Conservation (phyloP, 2,329 filamentous ascomycete genomes). For the Ophiobolus disseminans region DNA sequence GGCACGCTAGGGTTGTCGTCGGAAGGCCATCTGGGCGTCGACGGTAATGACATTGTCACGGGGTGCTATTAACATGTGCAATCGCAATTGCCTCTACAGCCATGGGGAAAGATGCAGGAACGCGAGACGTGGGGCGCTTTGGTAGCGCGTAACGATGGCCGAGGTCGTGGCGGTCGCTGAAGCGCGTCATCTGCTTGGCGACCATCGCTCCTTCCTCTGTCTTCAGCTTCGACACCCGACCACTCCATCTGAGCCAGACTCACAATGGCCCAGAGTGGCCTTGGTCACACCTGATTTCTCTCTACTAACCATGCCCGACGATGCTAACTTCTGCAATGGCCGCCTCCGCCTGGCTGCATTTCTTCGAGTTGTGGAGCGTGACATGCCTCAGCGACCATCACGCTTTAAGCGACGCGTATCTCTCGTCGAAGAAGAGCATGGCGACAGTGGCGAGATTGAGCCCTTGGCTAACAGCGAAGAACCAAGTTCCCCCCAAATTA, state of each 20-base stretch:
- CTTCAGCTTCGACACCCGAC: neutral
- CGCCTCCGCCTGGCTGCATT: constrained; percentile 34
- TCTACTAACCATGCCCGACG: constrained; percentile 23
- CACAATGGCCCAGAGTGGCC: neutral
- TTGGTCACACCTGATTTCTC: neutral
- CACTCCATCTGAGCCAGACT: too few relatives aligned
- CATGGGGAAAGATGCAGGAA: neutral
- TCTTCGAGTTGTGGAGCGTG: constrained; percentile 28
- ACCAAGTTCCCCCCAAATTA: too few relatives aligned
- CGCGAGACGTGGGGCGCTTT: neutral
- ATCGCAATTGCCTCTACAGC: constrained; percentile 9
- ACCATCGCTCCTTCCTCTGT: constrained; percentile 9
- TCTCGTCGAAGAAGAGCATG: too few relatives aligned
- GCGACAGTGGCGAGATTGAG: too few relatives aligned
- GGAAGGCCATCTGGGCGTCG: constrained; percentile 37
- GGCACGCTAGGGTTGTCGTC: constrained; percentile 58
- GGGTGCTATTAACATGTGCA: constrained; percentile 1
- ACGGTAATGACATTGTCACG: constrained; percentile 35
- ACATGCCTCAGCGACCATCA: constrained; percentile 32
- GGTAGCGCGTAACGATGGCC: neutral
- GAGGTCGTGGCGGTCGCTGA: neutral
- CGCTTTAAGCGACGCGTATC: constrained; percentile 25
- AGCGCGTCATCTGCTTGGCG: constrained; percentile 29
- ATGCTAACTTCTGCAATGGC: constrained; percentile 32
- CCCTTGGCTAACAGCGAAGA: too few relatives aligned